Evolutionary conservation across 1,284 basidiomycete genomes (phyloP).

Genomic region (Agroathelia rolfsii): DNA sequence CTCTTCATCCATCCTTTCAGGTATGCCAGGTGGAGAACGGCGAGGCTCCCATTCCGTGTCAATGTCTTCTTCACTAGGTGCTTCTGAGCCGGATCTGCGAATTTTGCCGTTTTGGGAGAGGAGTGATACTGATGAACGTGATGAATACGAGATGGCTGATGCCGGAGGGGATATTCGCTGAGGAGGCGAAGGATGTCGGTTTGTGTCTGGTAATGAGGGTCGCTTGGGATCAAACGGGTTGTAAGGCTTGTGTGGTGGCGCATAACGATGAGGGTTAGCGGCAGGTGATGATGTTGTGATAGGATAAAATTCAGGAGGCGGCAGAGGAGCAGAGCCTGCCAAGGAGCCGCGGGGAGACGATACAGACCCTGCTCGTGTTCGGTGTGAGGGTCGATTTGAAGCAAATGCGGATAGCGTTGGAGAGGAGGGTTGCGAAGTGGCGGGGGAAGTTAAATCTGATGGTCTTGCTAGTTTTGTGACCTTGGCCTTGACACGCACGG

Average conservation of each 20-base stretch:
- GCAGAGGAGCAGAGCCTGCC: constrained; percentile 17
- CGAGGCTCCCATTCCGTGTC: constrained; percentile 12
- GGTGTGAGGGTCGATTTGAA: constrained; percentile 21
- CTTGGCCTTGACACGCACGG: constrained; percentile 46
- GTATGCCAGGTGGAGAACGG: no score
- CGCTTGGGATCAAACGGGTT: constrained; percentile 23
- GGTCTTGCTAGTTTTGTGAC: constrained; percentile 35
- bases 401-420: constrained; percentile 23
- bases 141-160: constrained; percentile 63
- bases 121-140: constrained; percentile 40
- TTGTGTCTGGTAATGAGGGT: constrained; percentile 28
- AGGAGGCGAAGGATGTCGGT: constrained; percentile 26
- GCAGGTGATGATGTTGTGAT: constrained; percentile 44
- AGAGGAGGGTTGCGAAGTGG: constrained; percentile 18
- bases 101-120: constrained; percentile 23
- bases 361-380: constrained; percentile 34
- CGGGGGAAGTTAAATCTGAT: constrained; percentile 17
- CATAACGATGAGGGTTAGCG: constrained; percentile 48
- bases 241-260: constrained; percentile 21
- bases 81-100: no score
- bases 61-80: constrained; percentile 17
- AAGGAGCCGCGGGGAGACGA: constrained; percentile 26
- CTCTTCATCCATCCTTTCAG: constrained; percentile 18
- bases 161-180: constrained; percentile 59
- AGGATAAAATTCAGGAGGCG: constrained; percentile 32